Evolutionary conservation across 2,329 filamentous ascomycete genomes (phyloP).

Genomic region (Ustilaginoidea virens): DNA sequence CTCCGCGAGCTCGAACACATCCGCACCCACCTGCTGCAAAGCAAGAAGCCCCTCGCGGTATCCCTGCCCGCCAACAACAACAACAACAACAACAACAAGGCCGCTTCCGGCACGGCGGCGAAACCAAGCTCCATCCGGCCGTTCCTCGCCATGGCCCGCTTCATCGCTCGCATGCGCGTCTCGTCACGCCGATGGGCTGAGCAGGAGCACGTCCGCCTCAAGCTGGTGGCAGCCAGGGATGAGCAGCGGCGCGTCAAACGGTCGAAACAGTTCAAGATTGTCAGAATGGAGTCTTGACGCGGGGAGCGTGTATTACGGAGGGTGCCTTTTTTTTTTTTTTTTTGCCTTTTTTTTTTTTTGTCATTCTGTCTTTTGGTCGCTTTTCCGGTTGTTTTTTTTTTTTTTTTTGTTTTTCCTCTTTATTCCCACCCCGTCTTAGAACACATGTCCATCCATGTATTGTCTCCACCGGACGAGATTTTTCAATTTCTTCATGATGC

Average conservation of each 20-base stretch:
- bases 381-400: background rate
- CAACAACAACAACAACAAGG: conserved; percentile 5
- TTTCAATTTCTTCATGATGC: too few species aligned
- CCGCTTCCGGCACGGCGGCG: too few species aligned
- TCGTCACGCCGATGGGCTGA: conserved; percentile 32
- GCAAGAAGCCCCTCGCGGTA: conserved; percentile 19
- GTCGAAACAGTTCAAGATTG: conserved; percentile 23
- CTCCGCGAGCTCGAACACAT: conserved; percentile 75
- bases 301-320: too few species aligned
- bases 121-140: conserved; percentile 22
- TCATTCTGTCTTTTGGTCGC: background rate
- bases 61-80: conserved; percentile 4
- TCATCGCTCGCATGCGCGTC: conserved; percentile 35
- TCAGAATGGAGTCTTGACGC: conserved; percentile 10
- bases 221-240: conserved; percentile 33
- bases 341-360: background rate
- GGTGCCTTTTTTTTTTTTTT: background rate
- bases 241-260: conserved; percentile 28
- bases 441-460: too few species aligned
- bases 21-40: conserved; percentile 30
- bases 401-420: background rate
- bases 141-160: conserved; percentile 32
- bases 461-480: too few species aligned
- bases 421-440: background rate
- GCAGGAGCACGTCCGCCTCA: conserved; percentile 33